phyloP scores from a whole-genome alignment of 1,139 yeast genomes.

The Williopsis jadinii region DNA sequence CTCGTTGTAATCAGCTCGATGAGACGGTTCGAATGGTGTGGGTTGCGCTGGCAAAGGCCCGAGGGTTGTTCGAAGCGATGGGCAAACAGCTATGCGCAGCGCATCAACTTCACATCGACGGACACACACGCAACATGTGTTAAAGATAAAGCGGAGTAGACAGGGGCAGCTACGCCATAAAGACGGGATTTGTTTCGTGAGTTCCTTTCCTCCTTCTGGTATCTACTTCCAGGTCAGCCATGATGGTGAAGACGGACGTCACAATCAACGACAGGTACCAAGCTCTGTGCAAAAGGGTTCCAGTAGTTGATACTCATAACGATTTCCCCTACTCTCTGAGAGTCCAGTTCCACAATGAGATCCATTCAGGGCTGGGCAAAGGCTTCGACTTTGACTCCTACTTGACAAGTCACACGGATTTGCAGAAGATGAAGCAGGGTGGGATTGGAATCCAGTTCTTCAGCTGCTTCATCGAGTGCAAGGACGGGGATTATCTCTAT shows the following conservation, averaged over 20 bases:
- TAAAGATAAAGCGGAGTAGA: too few relatives aligned
- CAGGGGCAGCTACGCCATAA: too few relatives aligned
- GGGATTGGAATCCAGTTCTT: conserved; percentile 40
- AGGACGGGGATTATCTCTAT: conserved; percentile 30
- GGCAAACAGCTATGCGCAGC: too few relatives aligned
- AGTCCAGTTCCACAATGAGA: conserved; percentile 36
- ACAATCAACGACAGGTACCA: conserved; percentile 23
- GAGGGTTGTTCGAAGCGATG: too few relatives aligned
- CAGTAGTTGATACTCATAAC: conserved; percentile 42
- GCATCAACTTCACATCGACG: too few relatives aligned
- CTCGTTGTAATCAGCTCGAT: too few relatives aligned
- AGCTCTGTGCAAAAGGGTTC: conserved; percentile 23
- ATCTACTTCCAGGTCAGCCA: too few relatives aligned
- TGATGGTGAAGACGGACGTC: conserved; percentile 2
- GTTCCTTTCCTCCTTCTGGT: too few relatives aligned
- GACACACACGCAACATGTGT: too few relatives aligned
- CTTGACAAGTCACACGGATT: conserved; percentile 35
- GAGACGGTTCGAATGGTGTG: too few relatives aligned
- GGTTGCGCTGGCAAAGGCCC: too few relatives aligned
- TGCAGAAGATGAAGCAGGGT: conserved; percentile 33
- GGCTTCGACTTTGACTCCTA: conserved; percentile 30
- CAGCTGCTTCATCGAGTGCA: conserved; percentile 39
- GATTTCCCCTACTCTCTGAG: conserved; percentile 41
- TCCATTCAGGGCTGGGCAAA: conserved; percentile 22
- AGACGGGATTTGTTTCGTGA: too few relatives aligned